These are phyloP conservation scores for Dillenia turbinata DNA, from an alignment of 164 flowering plant genomes.

Conservation along the genomic window DNA sequence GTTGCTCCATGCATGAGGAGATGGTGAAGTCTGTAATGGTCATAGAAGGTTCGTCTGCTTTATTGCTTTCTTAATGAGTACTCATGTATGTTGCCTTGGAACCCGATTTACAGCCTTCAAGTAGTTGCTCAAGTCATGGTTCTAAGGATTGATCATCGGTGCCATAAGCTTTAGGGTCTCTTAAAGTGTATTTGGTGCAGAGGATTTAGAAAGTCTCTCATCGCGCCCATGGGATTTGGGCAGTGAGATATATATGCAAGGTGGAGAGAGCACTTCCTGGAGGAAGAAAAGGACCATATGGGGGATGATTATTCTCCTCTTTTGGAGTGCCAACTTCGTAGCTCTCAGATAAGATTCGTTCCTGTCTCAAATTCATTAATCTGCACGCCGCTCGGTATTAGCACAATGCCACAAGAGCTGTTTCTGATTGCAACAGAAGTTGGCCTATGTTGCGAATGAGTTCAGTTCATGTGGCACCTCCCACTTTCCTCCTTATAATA, in stretches of 20 bases:
- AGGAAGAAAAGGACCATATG: constrained; percentile 75
- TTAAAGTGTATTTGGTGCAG: constrained; percentile 87
- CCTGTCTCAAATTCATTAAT: constrained; percentile 94
- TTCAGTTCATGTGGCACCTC: too few relatives aligned
- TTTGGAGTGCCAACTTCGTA: constrained; percentile 71
- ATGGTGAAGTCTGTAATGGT: constrained; percentile 47
- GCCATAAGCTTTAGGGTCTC: constrained; percentile 82
- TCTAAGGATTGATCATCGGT: constrained; percentile 80
- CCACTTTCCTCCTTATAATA: too few relatives aligned
- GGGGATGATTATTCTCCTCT: constrained; percentile 81
- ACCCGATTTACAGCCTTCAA: constrained; percentile 63
- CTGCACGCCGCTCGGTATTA: constrained; percentile 27
- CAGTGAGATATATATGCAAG: constrained; percentile 34
- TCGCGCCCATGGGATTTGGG: constrained; percentile 23
- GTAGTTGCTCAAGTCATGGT: constrained; percentile 90
- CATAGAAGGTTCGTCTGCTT: constrained; percentile 36
- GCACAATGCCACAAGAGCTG: neutral
- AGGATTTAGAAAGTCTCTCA: constrained; percentile 59
- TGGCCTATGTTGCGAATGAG: too few relatives aligned
- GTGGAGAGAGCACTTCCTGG: constrained; percentile 63
- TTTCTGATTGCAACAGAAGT: too few relatives aligned
- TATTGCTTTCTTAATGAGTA: constrained; percentile 24
- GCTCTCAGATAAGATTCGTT: constrained; percentile 68
- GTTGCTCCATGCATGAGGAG: constrained; percentile 42
- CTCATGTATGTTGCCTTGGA: constrained; percentile 41